phyloP scores from a whole-genome alignment of 2,329 filamentous ascomycete genomes.

The Pochonia chlamydosporia region DNA sequence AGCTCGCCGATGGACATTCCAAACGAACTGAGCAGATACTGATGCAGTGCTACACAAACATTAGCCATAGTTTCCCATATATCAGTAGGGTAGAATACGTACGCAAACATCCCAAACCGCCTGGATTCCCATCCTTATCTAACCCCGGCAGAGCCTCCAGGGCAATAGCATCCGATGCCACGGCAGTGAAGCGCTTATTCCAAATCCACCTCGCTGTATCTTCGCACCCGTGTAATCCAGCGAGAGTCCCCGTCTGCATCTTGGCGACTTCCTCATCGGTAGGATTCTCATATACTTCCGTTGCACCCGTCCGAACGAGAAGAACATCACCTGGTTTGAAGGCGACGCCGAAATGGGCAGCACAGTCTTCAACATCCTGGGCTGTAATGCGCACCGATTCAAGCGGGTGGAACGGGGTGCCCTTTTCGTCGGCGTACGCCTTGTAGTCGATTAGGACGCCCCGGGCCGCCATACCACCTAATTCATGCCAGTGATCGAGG shows the following conservation, averaged over 20 bases:
- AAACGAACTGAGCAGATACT: conserved; percentile 43
- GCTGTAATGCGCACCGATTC: conserved; percentile 47
- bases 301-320: conserved; percentile 58
- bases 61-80: too few species aligned
- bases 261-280: conserved; percentile 27
- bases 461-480: conserved; percentile 46
- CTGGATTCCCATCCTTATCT: conserved; percentile 31
- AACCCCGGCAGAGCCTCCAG: conserved; percentile 60
- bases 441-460: conserved; percentile 53
- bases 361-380: conserved; percentile 51
- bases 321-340: conserved; percentile 63
- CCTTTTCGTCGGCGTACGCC: conserved; percentile 42
- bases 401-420: conserved; percentile 45
- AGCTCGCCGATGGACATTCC: conserved; percentile 51
- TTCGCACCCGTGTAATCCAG: conserved; percentile 39
- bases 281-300: conserved; percentile 49
- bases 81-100: too few species aligned
- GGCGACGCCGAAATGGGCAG: conserved; percentile 53
- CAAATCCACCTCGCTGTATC: conserved; percentile 61
- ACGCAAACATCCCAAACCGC: conserved; percentile 30
- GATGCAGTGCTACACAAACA: conserved; percentile 34
- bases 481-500: conserved; percentile 44
- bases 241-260: conserved; percentile 20
- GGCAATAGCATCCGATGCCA: conserved; percentile 55
- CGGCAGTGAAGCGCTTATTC: conserved; percentile 61